Base-by-base conservation (phyloP, 2,329 filamentous ascomycete species). In the Fusarium sp. region DNA sequence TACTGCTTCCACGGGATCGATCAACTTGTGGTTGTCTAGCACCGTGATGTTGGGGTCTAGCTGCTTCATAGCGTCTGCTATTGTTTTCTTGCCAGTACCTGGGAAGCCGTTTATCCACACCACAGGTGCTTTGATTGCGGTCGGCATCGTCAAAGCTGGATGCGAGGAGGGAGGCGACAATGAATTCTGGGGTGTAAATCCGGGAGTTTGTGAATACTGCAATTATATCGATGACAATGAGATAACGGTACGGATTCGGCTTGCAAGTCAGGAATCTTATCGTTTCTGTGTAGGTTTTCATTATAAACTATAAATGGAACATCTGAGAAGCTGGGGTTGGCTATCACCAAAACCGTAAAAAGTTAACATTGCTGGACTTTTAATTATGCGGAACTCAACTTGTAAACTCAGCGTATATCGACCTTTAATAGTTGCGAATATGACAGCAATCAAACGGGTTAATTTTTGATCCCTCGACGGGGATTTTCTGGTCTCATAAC, bases 141-240 rank as follows among this genome's bases (percentile, higher is more conserved):
- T 39, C 10, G 35, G 14, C 35, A 39, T 54, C 13, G 8, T 17
- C 3, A 4, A 53, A 26, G 12, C 3, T 22, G 0, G 13, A 17
- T 26, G 18, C 6, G 18, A 38, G 1, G 8, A 1, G 20, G 4
- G 6, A 35, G 11, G 3, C 2, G 28, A 10, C 1, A 2, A 54
- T 54, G 9, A 5, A 5, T 17, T 13, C 14, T 38, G 32, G 6
- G 1, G 14, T 13, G 24, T 22, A 17, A 28, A 4, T 28, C 18
- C 10, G 11, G 14, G 14, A 17, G 12, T 28, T 10, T 39, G 24
- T 13, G 24, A 38, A 26, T 0, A 13, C 32, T 54, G n/a, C 13
- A 26, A 20, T 36, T 26, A 12, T 22, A 17, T 20, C 14, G 7
- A 38, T 28, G 13, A 3, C n/a, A 20, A 26, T 8, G 32, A 28